Conservation (phyloP, 176 grass and related monocot genomes). For the Eragrostis nindensis region DNA sequence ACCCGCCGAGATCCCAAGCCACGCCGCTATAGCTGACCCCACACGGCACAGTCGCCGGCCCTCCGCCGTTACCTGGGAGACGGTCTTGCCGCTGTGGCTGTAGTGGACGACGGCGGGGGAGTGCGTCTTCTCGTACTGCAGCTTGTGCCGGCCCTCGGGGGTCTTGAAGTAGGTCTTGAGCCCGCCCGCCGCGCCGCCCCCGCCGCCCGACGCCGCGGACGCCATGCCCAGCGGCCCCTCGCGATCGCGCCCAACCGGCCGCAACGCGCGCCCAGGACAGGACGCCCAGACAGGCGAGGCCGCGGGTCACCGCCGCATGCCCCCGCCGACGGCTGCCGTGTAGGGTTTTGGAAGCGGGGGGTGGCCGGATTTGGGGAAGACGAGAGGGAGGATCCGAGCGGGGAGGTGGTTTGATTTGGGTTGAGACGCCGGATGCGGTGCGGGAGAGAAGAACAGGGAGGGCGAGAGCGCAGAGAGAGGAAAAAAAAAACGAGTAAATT, state of each 20-base stretch:
- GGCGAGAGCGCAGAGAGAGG: too few species aligned
- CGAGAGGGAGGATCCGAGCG: constrained; percentile 15
- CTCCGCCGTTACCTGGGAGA: constrained; percentile 66
- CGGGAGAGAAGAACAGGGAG: neutral
- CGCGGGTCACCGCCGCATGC: neutral
- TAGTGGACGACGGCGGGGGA: constrained; percentile 73
- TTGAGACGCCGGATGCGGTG: constrained; percentile 12
- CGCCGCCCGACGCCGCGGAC: constrained; percentile 44
- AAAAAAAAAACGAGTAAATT: neutral
- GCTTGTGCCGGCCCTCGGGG: constrained; percentile 90
- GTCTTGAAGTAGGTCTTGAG: constrained; percentile 96
- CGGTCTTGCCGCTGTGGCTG: constrained; percentile 75
- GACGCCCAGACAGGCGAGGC: neutral
- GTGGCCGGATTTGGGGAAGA: constrained; percentile 19
- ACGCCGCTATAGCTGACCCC: neutral
- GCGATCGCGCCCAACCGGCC: constrained; percentile 12
- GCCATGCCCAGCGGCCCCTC: constrained; percentile 47
- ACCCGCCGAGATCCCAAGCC: constrained; percentile 24
- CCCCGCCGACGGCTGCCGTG: constrained; percentile 23
- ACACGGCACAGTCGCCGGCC: neutral
- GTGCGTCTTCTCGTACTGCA: constrained; percentile 94
- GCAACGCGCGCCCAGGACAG: neutral
- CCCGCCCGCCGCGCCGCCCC: constrained; percentile 44
- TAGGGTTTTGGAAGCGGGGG: constrained; percentile 46
- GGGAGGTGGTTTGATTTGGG: constrained; percentile 32